phyloP scores from a whole-genome alignment of 495 filamentous ascomycete genomes.

The Oleoguttula mirabilis region DNA sequence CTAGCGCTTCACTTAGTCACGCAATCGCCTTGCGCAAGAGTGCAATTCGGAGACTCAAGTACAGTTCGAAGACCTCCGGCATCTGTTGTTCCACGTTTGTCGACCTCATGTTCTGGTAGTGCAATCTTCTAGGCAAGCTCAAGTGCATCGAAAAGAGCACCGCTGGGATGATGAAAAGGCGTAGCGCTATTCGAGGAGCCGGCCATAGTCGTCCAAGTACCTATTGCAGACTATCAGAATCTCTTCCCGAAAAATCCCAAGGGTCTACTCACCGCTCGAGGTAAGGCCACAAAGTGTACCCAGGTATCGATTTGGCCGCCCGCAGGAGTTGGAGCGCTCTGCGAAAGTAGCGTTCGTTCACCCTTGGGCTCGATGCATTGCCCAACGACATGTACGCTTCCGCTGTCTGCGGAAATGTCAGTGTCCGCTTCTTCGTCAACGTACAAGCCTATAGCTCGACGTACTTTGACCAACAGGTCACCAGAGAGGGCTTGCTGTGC shows the following conservation, averaged over 20 bases:
- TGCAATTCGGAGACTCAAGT: too few species aligned
- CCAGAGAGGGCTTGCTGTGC: conserved; percentile 30
- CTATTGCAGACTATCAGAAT: too few species aligned
- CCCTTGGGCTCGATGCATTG: conserved; percentile 36
- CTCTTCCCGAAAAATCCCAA: too few species aligned
- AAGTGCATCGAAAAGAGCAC: too few species aligned
- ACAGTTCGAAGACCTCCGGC: too few species aligned
- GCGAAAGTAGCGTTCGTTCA: conserved; percentile 35
- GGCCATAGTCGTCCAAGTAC: conserved; percentile 35
- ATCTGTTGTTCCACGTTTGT: too few species aligned
- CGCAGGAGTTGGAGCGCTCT: conserved; percentile 38
- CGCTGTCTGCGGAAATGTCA: conserved; percentile 30
- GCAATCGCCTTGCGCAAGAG: too few species aligned
- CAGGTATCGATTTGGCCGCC: conserved; percentile 29
- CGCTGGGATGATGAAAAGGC: too few species aligned
- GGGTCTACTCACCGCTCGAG: conserved; percentile 33
- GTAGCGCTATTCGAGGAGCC: too few species aligned
- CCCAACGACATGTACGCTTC: conserved; percentile 43
- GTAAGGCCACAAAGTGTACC: conserved; percentile 33
- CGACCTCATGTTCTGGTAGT: too few species aligned
- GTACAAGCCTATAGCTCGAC: conserved; percentile 5
- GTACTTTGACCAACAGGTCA: conserved; percentile 33
- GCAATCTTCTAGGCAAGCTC: too few species aligned
- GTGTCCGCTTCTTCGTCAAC: conserved; percentile 6
- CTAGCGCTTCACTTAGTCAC: too few species aligned